Base-by-base conservation (phyloP, 495 filamentous ascomycete species). In the Articulospora tetracladia region DNA sequence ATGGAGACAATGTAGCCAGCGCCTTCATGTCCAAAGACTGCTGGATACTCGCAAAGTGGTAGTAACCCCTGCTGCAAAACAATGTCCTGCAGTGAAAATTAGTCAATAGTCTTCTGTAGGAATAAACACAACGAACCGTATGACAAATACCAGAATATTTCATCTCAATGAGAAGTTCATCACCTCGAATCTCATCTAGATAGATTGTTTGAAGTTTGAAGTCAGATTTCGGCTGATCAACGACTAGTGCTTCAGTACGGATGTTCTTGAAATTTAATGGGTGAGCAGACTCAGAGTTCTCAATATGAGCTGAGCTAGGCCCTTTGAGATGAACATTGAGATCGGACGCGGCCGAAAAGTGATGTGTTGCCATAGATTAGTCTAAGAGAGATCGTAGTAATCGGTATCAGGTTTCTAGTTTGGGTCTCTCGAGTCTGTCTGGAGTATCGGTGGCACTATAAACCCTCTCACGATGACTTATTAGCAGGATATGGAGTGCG, bases 81-180 rank as follows among this genome's bases (percentile, higher is more conserved):
- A 53, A 53, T 23, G n/a, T 53, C 49, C 49, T 53, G 49, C 23
- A 12, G 8, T 20, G 22, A 26, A 25, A 25, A 23, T 20, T 8
- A 53, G 49, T 53, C 28, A 12, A 53, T 11, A 20, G 19, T 25
- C 15, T 12, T 25, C 22, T 49, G 10, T 11, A 8, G 13, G 8
- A 20, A 12, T 8, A 49, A 49, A 8, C 13, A 49, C 7, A 11
- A 49, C 46, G 8, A 10, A 53, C 49, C 8, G 49, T 53, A n/a
- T 53, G 49, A n/a, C 49, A 53, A 55, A 55, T 24, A 19, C 52
- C 52, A 34, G 52, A 34, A 36, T 55, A 55, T 24, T 23, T 55
- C 52, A 55, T 55, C 25, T 55, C 28, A 25, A 55, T 24, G 12
- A 55, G 52, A n/a, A 55, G 13, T 36, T 55, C 28, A 55, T 55